A percentile compares a stretch with the other conserved stretches of the same genome.
Evolutionary conservation across 805 yeast species (phyloP).

Genomic region (Myxozyma neglecta): DNA sequence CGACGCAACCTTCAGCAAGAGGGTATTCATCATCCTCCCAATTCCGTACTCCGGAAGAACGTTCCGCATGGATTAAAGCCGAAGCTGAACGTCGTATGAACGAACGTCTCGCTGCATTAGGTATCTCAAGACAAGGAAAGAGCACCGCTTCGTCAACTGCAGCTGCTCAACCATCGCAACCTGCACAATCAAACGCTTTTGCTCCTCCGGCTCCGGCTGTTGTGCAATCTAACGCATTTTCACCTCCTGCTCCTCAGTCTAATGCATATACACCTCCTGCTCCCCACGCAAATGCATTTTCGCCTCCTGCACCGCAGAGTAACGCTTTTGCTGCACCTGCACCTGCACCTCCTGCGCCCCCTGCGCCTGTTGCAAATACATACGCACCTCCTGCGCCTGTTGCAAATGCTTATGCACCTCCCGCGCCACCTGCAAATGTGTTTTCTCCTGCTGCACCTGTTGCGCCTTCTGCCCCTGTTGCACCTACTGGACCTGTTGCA

Average conservation of each 20-base stretch:
- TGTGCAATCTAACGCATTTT: neutral
- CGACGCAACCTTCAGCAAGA: slow-evolving; percentile 29
- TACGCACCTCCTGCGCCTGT: neutral
- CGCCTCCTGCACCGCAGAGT: neutral
- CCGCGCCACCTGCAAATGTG: neutral
- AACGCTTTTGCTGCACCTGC: neutral
- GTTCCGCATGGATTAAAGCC: slow-evolving; percentile 79
- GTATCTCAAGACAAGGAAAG: slow-evolving; percentile 46
- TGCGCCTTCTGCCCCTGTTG: neutral
- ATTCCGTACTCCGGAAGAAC: slow-evolving; percentile 56
- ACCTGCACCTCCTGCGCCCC: no score
- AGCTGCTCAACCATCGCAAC: slow-evolving; percentile 10
- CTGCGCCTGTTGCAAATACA: no score
- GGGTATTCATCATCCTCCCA: slow-evolving; percentile 27
- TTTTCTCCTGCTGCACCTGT: neutral
- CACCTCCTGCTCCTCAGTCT: neutral
- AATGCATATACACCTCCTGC: slow-evolving; percentile 15
- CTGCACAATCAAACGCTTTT: slow-evolving; percentile 12
- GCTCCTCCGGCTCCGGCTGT: slow-evolving; percentile 7
- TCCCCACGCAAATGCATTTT: neutral
- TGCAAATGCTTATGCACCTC: neutral
- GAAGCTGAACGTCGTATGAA: slow-evolving; percentile 82
- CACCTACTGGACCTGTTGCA: no score
- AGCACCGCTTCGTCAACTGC: slow-evolving; percentile 5
- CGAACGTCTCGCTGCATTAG: slow-evolving; percentile 78